These are phyloP conservation scores for Berberis vulgaris DNA, from an alignment of 164 flowering plant genomes.

Conservation along the genomic window DNA sequence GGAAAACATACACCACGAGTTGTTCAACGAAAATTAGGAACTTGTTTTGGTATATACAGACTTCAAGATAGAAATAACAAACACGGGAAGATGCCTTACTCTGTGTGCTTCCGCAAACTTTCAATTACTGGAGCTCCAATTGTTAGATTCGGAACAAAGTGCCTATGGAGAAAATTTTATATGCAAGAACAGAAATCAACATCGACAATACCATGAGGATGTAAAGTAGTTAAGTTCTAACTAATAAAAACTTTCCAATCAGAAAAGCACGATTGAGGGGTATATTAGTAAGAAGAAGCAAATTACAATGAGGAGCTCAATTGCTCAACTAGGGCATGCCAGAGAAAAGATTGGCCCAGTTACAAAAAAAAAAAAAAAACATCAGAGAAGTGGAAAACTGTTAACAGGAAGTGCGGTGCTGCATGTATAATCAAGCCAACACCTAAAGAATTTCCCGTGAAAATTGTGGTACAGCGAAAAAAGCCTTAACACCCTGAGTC, in stretches of 20 bases:
- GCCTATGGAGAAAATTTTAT: constrained; percentile 39
- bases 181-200: neutral
- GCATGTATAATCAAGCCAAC: neutral
- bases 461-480: neutral
- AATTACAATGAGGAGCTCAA: too few relatives aligned
- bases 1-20: constrained; percentile 5
- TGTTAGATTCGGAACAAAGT: constrained; percentile 94
- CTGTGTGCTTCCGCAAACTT: constrained; percentile 90
- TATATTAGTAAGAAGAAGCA: too few relatives aligned
- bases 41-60: neutral
- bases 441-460: neutral
- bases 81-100: constrained; percentile 30
- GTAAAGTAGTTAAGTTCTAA: neutral
- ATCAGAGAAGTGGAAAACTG: too few relatives aligned
- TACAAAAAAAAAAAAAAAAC: too few relatives aligned
- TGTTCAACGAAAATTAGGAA: neutral
- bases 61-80: neutral
- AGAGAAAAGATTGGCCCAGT: too few relatives aligned
- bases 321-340: too few relatives aligned
- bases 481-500: neutral
- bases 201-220: neutral
- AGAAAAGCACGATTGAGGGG: too few relatives aligned
- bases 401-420: too few relatives aligned
- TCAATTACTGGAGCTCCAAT: constrained; percentile 94
- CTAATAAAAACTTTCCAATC: neutral